Conservation (phyloP, 1,284 basidiomycete species). For the Tilletia setariae region DNA sequence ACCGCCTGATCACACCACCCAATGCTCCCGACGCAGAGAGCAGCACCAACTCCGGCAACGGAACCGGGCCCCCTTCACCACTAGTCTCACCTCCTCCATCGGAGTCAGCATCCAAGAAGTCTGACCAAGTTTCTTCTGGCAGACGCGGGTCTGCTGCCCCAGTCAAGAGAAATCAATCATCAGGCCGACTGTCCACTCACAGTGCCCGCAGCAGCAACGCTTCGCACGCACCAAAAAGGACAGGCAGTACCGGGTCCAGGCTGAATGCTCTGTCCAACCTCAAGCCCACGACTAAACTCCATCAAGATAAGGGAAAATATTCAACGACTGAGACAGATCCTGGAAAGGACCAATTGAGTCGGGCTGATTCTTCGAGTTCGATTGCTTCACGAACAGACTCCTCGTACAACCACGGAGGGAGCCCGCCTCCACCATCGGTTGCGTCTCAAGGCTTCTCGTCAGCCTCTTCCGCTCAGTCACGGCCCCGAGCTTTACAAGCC, state of each 20-base stretch:
- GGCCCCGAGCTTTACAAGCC: neutral
- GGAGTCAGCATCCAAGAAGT: neutral
- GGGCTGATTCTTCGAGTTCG: neutral
- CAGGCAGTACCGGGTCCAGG: constrained; percentile 38
- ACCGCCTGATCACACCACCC: constrained; percentile 36
- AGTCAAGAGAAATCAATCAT: neutral
- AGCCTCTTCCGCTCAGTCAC: neutral
- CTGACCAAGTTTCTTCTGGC: neutral
- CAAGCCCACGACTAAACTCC: constrained; percentile 42
- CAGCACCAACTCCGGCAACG: neutral
- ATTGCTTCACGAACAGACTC: neutral
- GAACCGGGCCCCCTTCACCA: neutral
- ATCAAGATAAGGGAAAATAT: constrained; percentile 26
- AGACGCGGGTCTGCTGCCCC: neutral
- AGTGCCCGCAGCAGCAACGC: constrained; percentile 19
- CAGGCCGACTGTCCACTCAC: neutral
- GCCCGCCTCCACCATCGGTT: neutral
- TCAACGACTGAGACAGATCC: neutral
- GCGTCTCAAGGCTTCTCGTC: neutral
- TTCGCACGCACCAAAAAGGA: constrained; percentile 24
- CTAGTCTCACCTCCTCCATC: neutral
- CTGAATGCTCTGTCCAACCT: constrained; percentile 47
- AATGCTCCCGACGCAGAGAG: neutral
- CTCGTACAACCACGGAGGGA: neutral
- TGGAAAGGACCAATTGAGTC: neutral